phyloP scores from a whole-genome alignment of 345 rosid genomes.

The Euclidium syriacum region DNA sequence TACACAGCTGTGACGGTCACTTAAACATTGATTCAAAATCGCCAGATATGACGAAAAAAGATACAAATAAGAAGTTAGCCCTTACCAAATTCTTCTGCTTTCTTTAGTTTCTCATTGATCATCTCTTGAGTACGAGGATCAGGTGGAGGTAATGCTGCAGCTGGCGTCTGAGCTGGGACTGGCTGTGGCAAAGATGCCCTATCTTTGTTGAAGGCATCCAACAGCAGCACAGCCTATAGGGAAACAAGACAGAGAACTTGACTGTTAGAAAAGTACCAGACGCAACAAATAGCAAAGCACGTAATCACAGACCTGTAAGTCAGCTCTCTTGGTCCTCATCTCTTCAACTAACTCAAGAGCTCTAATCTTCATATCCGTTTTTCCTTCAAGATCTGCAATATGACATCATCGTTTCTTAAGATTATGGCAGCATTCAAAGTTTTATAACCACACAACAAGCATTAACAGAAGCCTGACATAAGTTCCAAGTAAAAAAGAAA shows the following conservation, averaged over 20 bases:
- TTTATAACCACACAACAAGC: not conserved
- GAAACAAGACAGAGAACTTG: conserved; percentile 14
- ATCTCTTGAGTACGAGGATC: conserved; percentile 96
- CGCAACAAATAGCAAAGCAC: conserved; percentile 4
- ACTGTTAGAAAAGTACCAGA: not conserved
- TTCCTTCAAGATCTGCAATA: conserved; percentile 82
- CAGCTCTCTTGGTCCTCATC: conserved; percentile 89
- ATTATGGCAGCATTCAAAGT: not conserved
- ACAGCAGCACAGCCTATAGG: conserved; percentile 75
- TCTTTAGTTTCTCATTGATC: conserved; percentile 97
- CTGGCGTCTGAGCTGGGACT: conserved; percentile 58
- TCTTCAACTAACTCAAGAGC: conserved; percentile 87
- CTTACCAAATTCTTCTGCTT: conserved; percentile 98
- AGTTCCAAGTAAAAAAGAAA: not conserved
- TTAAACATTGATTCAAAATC: not conserved
- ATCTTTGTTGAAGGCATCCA: conserved; percentile 99
- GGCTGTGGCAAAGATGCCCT: conserved; percentile 96
- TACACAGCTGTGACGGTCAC: not conserved
- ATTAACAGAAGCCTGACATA: conserved; percentile 1
- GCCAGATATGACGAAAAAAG: not conserved
- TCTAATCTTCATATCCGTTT: conserved; percentile 87
- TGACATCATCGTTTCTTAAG: not conserved
- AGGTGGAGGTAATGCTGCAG: conserved; percentile 66
- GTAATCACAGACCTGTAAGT: conserved; percentile 61
- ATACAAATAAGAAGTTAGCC: not conserved